These are phyloP conservation scores for Pyracantha coccinea DNA, from an alignment of 331 rosid genomes.

Conservation along the genomic window DNA sequence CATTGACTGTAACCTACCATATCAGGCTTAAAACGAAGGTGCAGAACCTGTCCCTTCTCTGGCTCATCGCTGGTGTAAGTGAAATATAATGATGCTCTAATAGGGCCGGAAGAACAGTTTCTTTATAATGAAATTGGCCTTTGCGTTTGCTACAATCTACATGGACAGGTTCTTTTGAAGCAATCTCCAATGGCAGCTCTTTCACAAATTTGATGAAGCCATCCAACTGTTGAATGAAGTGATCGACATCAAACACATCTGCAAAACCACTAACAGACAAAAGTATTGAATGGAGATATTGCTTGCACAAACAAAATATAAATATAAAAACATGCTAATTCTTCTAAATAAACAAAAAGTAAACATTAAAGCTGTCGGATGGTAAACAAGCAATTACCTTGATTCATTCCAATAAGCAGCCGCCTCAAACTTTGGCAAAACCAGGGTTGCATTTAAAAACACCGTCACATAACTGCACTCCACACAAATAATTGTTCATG, in stretches of 20 bases:
- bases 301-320: neutral
- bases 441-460: constrained; percentile 83
- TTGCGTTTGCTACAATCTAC: constrained; percentile 93
- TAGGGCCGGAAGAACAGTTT: constrained; percentile 76
- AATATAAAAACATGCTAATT: neutral
- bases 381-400: constrained; percentile 39
- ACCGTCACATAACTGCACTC: constrained; percentile 83
- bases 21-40: constrained; percentile 91
- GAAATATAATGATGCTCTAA: constrained; percentile 71
- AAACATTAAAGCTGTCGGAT: neutral
- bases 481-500: constrained; percentile 1
- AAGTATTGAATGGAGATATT: constrained; percentile 9
- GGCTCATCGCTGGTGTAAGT: constrained; percentile 86
- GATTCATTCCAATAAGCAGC: constrained; percentile 95
- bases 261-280: constrained; percentile 63
- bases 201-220: constrained; percentile 68
- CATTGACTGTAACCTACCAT: constrained; percentile 98
- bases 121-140: constrained; percentile 77
- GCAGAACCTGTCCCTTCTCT: constrained; percentile 93
- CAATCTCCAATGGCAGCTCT: constrained; percentile 57
- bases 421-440: constrained; percentile 87
- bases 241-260: constrained; percentile 78
- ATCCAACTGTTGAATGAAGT: constrained; percentile 59
- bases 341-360: neutral
- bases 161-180: constrained; percentile 55